Conservation (phyloP, 371 early-diverging fungal genomes). For the Capillidium heterosporum region DNA sequence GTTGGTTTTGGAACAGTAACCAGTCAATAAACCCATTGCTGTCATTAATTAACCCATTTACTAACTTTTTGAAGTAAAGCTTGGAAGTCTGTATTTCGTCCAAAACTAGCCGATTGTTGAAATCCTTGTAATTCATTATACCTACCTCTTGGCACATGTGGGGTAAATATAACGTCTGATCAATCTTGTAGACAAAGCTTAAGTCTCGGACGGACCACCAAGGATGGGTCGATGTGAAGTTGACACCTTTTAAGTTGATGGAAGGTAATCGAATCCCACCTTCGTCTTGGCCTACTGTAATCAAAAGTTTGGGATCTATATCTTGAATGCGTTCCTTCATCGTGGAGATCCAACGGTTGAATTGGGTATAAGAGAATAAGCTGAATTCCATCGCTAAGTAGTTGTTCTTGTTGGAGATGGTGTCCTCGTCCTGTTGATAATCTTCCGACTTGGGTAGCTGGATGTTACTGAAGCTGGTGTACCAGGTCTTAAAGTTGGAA, state of each 20-base stretch:
- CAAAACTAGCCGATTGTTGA: background rate
- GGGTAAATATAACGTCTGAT: background rate
- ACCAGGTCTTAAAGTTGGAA: background rate
- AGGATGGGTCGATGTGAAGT: constrained; percentile 4
- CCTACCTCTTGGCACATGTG: constrained; percentile 1
- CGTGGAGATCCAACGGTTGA: background rate
- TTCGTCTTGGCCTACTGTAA: constrained; percentile 3
- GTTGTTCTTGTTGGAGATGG: background rate
- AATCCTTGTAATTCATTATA: background rate
- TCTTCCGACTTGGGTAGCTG: background rate
- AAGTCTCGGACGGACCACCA: background rate
- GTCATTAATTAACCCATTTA: background rate
- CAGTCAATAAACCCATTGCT: background rate
- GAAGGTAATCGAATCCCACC: background rate
- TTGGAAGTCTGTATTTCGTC: background rate
- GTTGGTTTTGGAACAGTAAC: background rate
- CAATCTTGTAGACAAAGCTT: background rate
- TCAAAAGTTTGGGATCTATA: background rate
- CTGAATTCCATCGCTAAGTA: background rate
- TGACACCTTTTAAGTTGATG: background rate
- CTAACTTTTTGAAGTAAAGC: background rate
- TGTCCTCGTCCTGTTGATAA: background rate
- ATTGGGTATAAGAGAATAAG: background rate
- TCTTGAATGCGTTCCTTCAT: background rate
- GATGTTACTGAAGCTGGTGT: background rate